A percentile compares a stretch with the other conserved stretches of the same genome.
Evolutionary conservation across 2,329 filamentous ascomycete species (phyloP).

Genomic region (Xylaria digitata): DNA sequence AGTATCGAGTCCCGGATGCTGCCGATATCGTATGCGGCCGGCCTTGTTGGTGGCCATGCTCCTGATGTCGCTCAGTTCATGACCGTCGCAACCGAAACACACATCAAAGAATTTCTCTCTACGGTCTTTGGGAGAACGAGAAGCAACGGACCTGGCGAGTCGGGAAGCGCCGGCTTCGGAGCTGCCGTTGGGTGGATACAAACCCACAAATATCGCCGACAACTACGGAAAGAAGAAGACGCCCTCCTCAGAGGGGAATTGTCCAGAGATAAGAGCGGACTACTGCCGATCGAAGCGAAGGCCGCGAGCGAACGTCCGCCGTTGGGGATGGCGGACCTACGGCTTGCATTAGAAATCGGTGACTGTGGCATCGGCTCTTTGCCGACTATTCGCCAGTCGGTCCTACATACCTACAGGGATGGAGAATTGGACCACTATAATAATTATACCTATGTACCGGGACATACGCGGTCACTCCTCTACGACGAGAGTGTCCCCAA

Average conservation of each 20-base stretch:
- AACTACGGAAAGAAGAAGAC: slow-evolving; percentile 80
- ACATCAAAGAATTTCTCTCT: slow-evolving; percentile 73
- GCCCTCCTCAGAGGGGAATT: slow-evolving; percentile 78
- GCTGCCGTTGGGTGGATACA: slow-evolving; percentile 78
- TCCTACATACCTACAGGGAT: slow-evolving; percentile 78
- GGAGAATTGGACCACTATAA: slow-evolving; percentile 77
- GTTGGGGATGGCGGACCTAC: slow-evolving; percentile 81
- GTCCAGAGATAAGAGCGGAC: slow-evolving; percentile 76
- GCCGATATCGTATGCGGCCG: slow-evolving; percentile 75
- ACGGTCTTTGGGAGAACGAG: slow-evolving; percentile 72
- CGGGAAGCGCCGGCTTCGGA: slow-evolving; percentile 71
- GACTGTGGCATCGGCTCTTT: slow-evolving; percentile 82
- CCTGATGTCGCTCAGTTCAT: slow-evolving; percentile 72
- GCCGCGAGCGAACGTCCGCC: slow-evolving; percentile 77
- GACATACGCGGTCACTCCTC: slow-evolving; percentile 46
- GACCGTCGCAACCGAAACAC: slow-evolving; percentile 73
- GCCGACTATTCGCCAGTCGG: slow-evolving; percentile 76
- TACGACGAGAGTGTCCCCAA: slow-evolving; percentile 42
- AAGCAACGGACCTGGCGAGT: slow-evolving; percentile 72
- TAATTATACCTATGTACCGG: slow-evolving; percentile 67
- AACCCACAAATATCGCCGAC: slow-evolving; percentile 80
- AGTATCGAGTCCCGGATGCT: slow-evolving; percentile 74
- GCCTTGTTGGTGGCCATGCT: slow-evolving; percentile 68
- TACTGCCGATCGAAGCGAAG: slow-evolving; percentile 84
- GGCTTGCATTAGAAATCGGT: slow-evolving; percentile 78